These are phyloP conservation scores for Wickerhamomyces mucosus DNA, from an alignment of 805 yeast species.

Conservation along the genomic window DNA sequence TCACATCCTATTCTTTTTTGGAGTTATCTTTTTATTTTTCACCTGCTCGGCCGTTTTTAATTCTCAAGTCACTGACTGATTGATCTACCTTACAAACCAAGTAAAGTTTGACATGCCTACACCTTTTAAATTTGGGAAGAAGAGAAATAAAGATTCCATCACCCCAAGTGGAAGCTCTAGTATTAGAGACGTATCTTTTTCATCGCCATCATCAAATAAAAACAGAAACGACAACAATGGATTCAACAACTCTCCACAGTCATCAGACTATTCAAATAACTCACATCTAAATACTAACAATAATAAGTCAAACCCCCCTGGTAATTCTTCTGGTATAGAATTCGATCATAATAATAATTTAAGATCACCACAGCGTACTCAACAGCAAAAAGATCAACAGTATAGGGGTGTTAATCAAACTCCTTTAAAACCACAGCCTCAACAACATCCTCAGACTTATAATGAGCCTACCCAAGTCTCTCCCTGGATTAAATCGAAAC, in stretches of 20 bases:
- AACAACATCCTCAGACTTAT: conserved; percentile 17
- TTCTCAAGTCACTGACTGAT: too few relatives aligned
- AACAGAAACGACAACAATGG: conserved; percentile 5
- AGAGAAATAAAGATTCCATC: conserved; percentile 26
- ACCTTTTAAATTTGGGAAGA: conserved; percentile 48
- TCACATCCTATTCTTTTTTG: neutral
- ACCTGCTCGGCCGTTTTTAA: neutral
- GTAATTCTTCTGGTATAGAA: conserved; percentile 6
- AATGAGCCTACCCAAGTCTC: conserved; percentile 18
- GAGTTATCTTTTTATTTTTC: neutral
- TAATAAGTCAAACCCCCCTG: conserved; percentile 2
- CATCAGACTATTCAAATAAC: conserved; percentile 13
- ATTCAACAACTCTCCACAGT: conserved; percentile 16
- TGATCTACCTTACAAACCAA: too few relatives aligned
- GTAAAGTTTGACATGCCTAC: conserved; percentile 28
- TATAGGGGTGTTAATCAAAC: conserved; percentile 5
- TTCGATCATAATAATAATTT: conserved; percentile 18
- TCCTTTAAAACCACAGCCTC: conserved; percentile 3
- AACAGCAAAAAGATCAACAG: conserved; percentile 4
- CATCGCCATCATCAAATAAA: conserved; percentile 10
- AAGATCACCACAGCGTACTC: conserved; percentile 16
- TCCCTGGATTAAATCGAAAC: conserved; percentile 62
- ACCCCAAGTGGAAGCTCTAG: conserved; percentile 1
- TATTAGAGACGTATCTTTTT: conserved; percentile 7
- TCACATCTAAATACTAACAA: conserved; percentile 5